Evolutionary conservation across 2,329 filamentous ascomycete species (phyloP), one percentile per base, ranked within the genome.

Genomic region (Phaeosphaeriaceae sp.): DNA sequence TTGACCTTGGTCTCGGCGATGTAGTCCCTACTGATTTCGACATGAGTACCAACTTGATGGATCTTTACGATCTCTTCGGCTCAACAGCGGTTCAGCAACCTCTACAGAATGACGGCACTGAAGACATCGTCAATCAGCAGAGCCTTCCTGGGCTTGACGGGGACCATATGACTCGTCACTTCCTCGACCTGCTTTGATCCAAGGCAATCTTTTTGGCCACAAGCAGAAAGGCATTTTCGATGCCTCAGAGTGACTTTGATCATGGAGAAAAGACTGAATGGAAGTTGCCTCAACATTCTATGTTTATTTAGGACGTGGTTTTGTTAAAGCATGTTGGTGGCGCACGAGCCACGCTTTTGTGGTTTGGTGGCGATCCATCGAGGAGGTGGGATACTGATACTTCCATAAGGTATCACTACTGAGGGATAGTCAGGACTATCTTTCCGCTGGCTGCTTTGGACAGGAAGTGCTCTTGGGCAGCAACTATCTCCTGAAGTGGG

Each of bases 31-130:
- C 19, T n/a, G 28, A 22, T 32, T 50, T 50, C 49, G 57, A 58
- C 9, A 63, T 63, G 21, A 53, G 58, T 22, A 47, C 59, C 17
- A 58, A 60, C 26, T 51, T 64, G 7, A 58, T 63, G 6, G 57
- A 60, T 32, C n/a, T 63, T 4, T 63, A 63, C 23, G 60, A 63
- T 26, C 54, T 57, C 10, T 60, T 63, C 22, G 56, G 60, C 6
- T 60, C 60, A 22, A 19, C 48, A 9, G 26, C 15, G 6, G 30
- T 22, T 32, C n/a, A 13, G 49, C 50, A 28, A 48, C 53, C 53
- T 28, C 5, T 11, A 22, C 22, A 11, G 6, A 13, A 46, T n/a
- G 43, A 23, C 19, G 43, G 19, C 23, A 21, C 19, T 6, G 22
- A 46, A 17, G 22, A 7, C 7, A 44, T 3, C 10, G 43, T 46